A percentile compares a stretch with the other conserved stretches of the same genome.
These are phyloP conservation scores for Fraxinus xanthoxyloides DNA, from an alignment of 305 asterid species.

Conservation along the genomic window DNA sequence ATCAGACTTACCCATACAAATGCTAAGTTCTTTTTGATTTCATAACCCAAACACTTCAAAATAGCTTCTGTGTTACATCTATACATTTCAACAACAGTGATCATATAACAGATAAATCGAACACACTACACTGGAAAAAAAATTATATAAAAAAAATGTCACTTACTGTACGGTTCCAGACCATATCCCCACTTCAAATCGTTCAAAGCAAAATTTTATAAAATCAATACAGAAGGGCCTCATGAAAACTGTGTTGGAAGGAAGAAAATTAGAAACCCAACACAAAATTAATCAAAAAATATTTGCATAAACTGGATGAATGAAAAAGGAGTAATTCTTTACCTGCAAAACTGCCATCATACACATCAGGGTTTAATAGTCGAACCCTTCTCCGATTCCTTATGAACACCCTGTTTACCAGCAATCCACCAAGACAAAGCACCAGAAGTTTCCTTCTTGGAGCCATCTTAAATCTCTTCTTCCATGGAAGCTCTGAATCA, in stretches of 20 bases:
- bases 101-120: neutral
- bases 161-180: conserved; percentile 23
- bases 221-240: conserved; percentile 30
- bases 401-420: conserved; percentile 12
- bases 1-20: conserved; percentile 27
- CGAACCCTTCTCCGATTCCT: neutral
- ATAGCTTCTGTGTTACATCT: conserved; percentile 9
- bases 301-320: neutral
- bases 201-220: conserved; percentile 29
- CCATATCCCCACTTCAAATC: conserved; percentile 31
- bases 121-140: neutral
- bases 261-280: neutral
- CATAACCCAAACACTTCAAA: conserved; percentile 3
- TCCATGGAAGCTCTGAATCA: conserved; percentile 10
- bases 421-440: conserved; percentile 24
- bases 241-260: conserved; percentile 20
- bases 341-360: conserved; percentile 12
- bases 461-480: conserved; percentile 16
- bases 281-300: neutral
- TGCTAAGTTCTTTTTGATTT: conserved; percentile 14
- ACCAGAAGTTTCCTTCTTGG: conserved; percentile 26
- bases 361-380: conserved; percentile 7
- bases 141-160: neutral
- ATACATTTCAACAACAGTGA: neutral
- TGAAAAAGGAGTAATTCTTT: neutral